Conservation (phyloP, 306 rosid species). For the Comarum palustre region DNA sequence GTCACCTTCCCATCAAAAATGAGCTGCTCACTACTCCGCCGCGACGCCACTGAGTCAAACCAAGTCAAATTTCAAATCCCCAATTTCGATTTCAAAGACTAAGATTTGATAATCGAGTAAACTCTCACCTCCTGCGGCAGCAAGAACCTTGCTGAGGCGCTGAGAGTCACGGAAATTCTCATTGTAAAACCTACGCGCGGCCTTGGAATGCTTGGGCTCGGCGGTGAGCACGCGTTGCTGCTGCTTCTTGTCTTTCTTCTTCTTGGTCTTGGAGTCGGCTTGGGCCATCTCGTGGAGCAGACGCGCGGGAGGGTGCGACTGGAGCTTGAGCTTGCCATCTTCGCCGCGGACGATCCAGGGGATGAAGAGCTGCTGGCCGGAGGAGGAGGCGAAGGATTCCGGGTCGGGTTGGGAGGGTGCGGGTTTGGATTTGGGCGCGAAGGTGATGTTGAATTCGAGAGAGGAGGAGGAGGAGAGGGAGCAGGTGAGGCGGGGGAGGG, state of each 20-base stretch:
- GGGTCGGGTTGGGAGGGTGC: not conserved
- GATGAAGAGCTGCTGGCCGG: conserved; percentile 56
- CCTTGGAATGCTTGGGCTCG: conserved; percentile 69
- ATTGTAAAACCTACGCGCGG: conserved; percentile 77
- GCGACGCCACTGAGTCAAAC: conserved; percentile 68
- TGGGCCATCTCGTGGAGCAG: conserved; percentile 46
- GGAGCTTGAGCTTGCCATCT: conserved; percentile 71
- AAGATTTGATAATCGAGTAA: not conserved
- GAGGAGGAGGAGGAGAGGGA: too few species aligned
- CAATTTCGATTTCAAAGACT: too few species aligned
- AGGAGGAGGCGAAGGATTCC: not conserved
- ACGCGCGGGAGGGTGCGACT: conserved; percentile 56
- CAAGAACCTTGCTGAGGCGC: conserved; percentile 91
- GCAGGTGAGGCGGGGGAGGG: conserved; percentile 48
- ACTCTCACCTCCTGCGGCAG: conserved; percentile 82
- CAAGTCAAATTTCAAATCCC: not conserved
- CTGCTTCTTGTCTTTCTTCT: conserved; percentile 21
- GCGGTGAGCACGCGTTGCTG: conserved; percentile 22
- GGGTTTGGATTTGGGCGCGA: conserved; percentile 66
- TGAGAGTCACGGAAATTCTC: conserved; percentile 57
- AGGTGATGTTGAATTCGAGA: conserved; percentile 71
- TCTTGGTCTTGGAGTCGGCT: conserved; percentile 44
- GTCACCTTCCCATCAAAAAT: conserved; percentile 81
- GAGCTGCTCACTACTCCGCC: conserved; percentile 85
- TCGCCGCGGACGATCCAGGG: conserved; percentile 91